Base-by-base conservation (phyloP, 2,329 filamentous ascomycete species). In the Colletotrichum truncatum region DNA sequence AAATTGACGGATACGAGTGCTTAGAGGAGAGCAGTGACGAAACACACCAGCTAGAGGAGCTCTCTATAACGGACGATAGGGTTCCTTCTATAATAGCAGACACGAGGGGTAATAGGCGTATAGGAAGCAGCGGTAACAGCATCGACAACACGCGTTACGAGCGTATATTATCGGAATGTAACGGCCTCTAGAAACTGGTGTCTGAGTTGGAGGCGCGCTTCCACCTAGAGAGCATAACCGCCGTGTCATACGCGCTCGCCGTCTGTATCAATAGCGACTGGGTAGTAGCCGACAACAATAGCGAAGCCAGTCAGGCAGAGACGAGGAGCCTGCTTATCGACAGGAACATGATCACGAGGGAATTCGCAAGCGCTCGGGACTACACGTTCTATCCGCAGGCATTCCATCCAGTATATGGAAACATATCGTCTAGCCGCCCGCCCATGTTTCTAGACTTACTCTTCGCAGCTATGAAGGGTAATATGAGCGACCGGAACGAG, bases 91-190 rank as follows among this genome's bases (percentile, higher is more conserved):
- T 1, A 12, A 11, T 11, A 11, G 46, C 10, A 4, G 10, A n/a
- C 9, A 23, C 3, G 4, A 9, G 45, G 18, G 26, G 38, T 34
- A 34, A 11, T 34, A 10, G 8, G 32, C 10, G 32, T 10, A 34
- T 9, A 18, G 36, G n/a, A 5, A 4, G 36, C 11, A 43, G 38
- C 12, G 9, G n/a, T 14, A 23, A 38, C 18, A 2, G 25, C 26
- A 16, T 70, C 49, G 69, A 71, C 26, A 68, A 72, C 46, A 63
- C 55, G 59, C 18, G 2, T 56, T 73, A 11, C 70, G 67, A 1
- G 65, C 46, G 4, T 68, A 70, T 54, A 10, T 66, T 67, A 26
- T 67, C 64, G 7, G 66, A 70, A 2, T 67, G 68, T 2, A 67
- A 70, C 7, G 64, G 26, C n/a, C 34, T 54, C 9, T 21, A n/a